Evolutionary conservation across 768 basidiomycete species (phyloP).

Genomic region (Mycena albidolilacea): DNA sequence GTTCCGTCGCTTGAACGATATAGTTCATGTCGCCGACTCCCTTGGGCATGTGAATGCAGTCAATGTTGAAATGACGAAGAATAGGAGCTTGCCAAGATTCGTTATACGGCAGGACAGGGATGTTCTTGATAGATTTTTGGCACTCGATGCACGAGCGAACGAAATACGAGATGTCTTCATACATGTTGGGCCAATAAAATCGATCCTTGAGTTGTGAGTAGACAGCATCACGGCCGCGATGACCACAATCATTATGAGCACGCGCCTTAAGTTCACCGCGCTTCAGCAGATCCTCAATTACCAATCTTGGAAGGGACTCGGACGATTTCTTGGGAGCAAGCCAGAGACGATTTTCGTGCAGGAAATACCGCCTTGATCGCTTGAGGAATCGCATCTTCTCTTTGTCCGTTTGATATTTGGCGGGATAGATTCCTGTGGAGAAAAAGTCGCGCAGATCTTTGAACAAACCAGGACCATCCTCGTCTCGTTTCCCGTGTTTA

Average conservation of each 20-base stretch:
- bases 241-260: slow-evolving; percentile 43
- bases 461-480: background rate
- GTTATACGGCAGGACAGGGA: slow-evolving; percentile 41
- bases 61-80: slow-evolving; percentile 45
- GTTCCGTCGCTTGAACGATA: slow-evolving; percentile 45
- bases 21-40: slow-evolving; percentile 43
- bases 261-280: slow-evolving; percentile 38
- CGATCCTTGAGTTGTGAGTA: slow-evolving; percentile 41
- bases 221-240: slow-evolving; percentile 40
- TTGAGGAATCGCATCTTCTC: slow-evolving; percentile 2
- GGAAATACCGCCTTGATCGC: background rate
- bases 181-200: slow-evolving; percentile 56
- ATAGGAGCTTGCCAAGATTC: slow-evolving; percentile 39
- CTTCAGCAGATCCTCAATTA: slow-evolving; percentile 34
- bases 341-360: background rate
- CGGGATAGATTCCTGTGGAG: background rate
- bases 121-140: slow-evolving; percentile 42
- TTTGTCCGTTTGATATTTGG: too few species aligned
- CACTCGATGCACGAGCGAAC: slow-evolving; percentile 51
- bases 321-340: background rate
- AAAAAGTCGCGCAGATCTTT: background rate
- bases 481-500: background rate
- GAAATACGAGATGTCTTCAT: slow-evolving; percentile 46
- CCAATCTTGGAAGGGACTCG: slow-evolving; percentile 7
- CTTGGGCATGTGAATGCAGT: slow-evolving; percentile 49